phyloP scores from a whole-genome alignment of 2,329 filamentous ascomycete species.

The Metarhizium rileyi region DNA sequence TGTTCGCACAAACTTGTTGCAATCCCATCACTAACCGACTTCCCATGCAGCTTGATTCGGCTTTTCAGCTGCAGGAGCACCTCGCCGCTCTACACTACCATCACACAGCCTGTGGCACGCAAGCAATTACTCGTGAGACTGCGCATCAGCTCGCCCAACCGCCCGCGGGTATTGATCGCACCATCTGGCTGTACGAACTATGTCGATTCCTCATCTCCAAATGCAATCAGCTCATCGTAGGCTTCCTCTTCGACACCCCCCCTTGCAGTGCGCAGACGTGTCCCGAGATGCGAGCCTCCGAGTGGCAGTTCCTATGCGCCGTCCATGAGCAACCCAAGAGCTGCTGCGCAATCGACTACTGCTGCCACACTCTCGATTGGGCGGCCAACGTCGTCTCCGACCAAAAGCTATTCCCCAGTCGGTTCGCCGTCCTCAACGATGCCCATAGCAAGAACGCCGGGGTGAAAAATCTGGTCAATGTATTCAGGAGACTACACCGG shows the following conservation, averaged over 20 bases:
- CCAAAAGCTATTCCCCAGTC: constrained; percentile 88
- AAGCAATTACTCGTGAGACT: constrained; percentile 65
- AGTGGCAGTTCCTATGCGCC: constrained; percentile 98
- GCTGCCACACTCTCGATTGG: constrained; percentile 97
- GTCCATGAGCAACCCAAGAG: constrained; percentile 95
- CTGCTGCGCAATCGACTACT: constrained; percentile 98
- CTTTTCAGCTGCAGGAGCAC: constrained; percentile 95
- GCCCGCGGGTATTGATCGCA: constrained; percentile 72
- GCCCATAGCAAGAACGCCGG: constrained; percentile 53
- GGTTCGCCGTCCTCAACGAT: constrained; percentile 51
- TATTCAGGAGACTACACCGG: constrained; percentile 86
- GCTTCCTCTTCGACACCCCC: constrained; percentile 83
- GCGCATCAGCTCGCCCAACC: constrained; percentile 69
- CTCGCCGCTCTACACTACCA: constrained; percentile 84
- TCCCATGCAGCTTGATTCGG: constrained; percentile 64
- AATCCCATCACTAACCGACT: constrained; percentile 7
- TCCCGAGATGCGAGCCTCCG: constrained; percentile 94
- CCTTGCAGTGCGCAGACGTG: constrained; percentile 85
- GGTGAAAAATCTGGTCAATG: constrained; percentile 81
- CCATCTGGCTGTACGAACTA: constrained; percentile 95
- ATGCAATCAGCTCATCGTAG: constrained; percentile 84
- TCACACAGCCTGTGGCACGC: constrained; percentile 58
- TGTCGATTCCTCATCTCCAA: constrained; percentile 93
- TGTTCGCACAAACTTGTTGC: not conserved
- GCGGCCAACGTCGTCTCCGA: constrained; percentile 90